These are phyloP conservation scores for Chrysoporthe cubensis DNA, from an alignment of 2,329 filamentous ascomycete genomes.

Conservation along the genomic window DNA sequence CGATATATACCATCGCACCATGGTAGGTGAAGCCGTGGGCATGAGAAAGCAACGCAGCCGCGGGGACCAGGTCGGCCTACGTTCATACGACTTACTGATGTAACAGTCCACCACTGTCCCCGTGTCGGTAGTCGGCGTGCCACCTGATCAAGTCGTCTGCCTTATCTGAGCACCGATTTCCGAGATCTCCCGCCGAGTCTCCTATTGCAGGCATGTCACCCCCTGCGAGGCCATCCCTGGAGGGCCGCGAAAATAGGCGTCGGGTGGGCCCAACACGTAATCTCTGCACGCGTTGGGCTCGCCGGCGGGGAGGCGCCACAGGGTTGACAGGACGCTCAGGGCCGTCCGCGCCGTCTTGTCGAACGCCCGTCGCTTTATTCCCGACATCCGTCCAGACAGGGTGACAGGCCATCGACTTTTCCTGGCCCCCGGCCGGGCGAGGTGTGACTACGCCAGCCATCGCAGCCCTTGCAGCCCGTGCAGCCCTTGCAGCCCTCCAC, in stretches of 20 bases:
- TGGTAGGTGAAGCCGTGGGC: too few relatives aligned
- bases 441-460: background rate
- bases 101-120: background rate
- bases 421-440: background rate
- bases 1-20: too few relatives aligned
- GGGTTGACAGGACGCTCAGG: too few relatives aligned
- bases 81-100: too few relatives aligned
- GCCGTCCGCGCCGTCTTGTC: too few relatives aligned
- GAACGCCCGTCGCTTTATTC: background rate
- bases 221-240: background rate
- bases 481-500: background rate
- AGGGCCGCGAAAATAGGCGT: background rate
- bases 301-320: background rate
- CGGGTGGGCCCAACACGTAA: slow-evolving; percentile 7
- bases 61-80: background rate
- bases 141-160: background rate
- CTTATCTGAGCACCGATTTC: background rate
- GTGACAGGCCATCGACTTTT: background rate
- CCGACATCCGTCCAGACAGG: too few relatives aligned
- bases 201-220: background rate
- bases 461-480: background rate
- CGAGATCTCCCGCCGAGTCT: slow-evolving; percentile 4
- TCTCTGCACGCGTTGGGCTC: background rate
- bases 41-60: too few relatives aligned
- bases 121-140: slow-evolving; percentile 1